A percentile compares a stretch with the other conserved stretches of the same genome.
Conservation (phyloP, 495 filamentous ascomycete genomes). For the Daldinia decipiens region DNA sequence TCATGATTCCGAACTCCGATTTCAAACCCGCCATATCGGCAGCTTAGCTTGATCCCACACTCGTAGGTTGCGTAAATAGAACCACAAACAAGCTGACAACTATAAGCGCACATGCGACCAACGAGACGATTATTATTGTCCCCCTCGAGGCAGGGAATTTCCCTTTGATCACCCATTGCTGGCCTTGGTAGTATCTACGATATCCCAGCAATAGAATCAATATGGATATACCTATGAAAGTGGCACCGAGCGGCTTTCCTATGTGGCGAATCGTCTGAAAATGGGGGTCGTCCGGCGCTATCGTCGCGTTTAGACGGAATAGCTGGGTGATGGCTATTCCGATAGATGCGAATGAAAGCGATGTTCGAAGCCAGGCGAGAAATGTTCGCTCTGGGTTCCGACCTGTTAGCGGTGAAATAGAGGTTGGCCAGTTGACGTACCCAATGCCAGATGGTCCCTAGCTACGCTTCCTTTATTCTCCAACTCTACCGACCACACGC, state of each 20-base stretch:
- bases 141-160: constrained; percentile 95
- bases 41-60: constrained; percentile 52
- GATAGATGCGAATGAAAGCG: constrained; percentile 94
- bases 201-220: constrained; percentile 85
- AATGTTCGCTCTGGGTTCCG: constrained; percentile 84
- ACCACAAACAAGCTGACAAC: constrained; percentile 76
- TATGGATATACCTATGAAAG: constrained; percentile 89
- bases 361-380: constrained; percentile 95
- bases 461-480: constrained; percentile 98
- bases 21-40: not conserved
- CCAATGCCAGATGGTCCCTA: constrained; percentile 91
- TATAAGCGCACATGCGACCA: constrained; percentile 76
- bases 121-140: constrained; percentile 79
- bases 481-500: constrained; percentile 85
- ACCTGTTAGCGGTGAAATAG: constrained; percentile 30
- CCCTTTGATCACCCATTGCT: constrained; percentile 90
- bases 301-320: constrained; percentile 86
- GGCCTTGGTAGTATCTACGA: constrained; percentile 67
- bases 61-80: constrained; percentile 68
- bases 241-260: constrained; percentile 92
- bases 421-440: constrained; percentile 61
- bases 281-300: constrained; percentile 52
- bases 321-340: constrained; percentile 96
- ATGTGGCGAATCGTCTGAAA: constrained; percentile 71
- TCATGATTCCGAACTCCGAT: constrained; percentile 17